Evolutionary conservation across 2,329 filamentous ascomycete genomes (phyloP), one percentile per base, ranked within the genome.

Genomic region (Zymoseptoria brevis): DNA sequence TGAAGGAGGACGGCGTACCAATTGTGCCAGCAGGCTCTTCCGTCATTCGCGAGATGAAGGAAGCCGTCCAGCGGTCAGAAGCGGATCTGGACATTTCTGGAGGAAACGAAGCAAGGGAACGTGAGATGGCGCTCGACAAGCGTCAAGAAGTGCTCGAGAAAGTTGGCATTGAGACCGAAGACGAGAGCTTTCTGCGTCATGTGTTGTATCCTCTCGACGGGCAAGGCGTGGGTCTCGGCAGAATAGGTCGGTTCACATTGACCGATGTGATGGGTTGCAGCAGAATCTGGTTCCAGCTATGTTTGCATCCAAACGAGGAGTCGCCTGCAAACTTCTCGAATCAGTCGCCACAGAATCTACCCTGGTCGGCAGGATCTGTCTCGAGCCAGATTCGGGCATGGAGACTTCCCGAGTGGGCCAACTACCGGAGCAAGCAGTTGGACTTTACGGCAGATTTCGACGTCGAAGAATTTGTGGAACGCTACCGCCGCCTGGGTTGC

Each of bases 371-470:
- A 0, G 91, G 90, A 22, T 87, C 89, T 1, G 88, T 99, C 0
- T 99, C 94, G 2, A 87, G 91, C 59, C 94, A 99, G 74, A 83
- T 99, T 19, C 89, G 94, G 19, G 84, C 91, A 2, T 99, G 94
- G 93, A 85, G 94, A 68, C 79, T 99, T 16, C 88, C 94, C 0
- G 94, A 99, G 73, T 99, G 94, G 94, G 90, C 92, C 1, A 99
- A 97, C 71, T 86, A 93, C 58, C 85, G 94, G 54, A 95, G 92
- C 73, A 90, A 90, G 72, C 86, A 88, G 68, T 84, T 97, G 2
- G 94, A 99, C 72, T 99, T 96, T 74, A 99, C 94, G 0, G 90
- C 92, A 1, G 94, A 99, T 70, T 99, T 97, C 66, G 94, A 99
- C 68, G 79, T 92, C 4, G 90, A 96, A 16, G 94, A 99, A 72